Percentiles rank a stretch among this genome's conserved stretches.
phyloP scores from a whole-genome alignment of 164 flowering plant genomes.

The Sedum album region DNA sequence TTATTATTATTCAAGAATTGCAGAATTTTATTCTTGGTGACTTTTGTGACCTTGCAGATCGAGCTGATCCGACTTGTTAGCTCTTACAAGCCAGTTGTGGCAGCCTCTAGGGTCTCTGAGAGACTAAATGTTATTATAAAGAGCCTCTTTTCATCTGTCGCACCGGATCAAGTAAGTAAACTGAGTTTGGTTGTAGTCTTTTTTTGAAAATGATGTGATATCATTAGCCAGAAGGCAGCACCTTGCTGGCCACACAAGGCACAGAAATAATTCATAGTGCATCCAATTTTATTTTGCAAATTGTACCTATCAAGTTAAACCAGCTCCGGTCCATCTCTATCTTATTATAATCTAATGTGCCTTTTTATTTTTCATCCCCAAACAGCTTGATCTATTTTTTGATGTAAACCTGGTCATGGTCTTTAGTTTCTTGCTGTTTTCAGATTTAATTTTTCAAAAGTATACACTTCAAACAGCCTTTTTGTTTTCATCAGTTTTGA shows the following conservation, averaged over 20 bases:
- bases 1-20: background rate
- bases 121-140: constrained; percentile 44
- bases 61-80: constrained; percentile 68
- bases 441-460: background rate
- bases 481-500: background rate
- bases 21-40: constrained; percentile 10
- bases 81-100: constrained; percentile 58
- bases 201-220: background rate
- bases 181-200: constrained; percentile 3
- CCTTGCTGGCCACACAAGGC: no score
- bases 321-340: no score
- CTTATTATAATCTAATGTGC: no score
- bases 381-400: no score
- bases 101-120: constrained; percentile 59
- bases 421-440: background rate
- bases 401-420: constrained; percentile 3
- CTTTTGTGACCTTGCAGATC: constrained; percentile 38
- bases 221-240: no score
- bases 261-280: background rate
- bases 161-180: constrained; percentile 50
- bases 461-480: background rate
- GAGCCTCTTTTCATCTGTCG: constrained; percentile 29
- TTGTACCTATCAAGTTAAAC: no score
- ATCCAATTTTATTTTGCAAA: background rate
- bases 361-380: no score